Percentiles rank a stretch among this genome's conserved stretches.
phyloP scores from a whole-genome alignment of 164 flowering plant genomes.

The Liriodendron chinense region DNA sequence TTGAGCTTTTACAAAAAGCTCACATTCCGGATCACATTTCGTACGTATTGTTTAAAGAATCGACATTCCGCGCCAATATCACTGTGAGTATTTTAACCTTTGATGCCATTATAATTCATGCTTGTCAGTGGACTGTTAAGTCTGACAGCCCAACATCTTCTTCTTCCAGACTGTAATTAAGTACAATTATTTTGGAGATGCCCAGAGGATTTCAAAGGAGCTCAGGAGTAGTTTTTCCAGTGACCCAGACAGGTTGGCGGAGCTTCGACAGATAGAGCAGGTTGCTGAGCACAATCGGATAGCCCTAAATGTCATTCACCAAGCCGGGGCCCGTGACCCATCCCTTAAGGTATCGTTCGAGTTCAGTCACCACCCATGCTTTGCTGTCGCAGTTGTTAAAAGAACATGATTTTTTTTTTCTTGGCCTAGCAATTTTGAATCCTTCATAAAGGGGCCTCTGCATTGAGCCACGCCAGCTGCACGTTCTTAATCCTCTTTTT shows the following conservation, averaged over 20 bases:
- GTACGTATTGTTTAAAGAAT: conserved; percentile 58
- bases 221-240: conserved; percentile 57
- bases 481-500: not conserved
- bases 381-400: conserved; percentile 77
- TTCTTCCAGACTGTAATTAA: conserved; percentile 48
- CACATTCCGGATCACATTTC: conserved; percentile 71
- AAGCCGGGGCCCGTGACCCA: conserved; percentile 59
- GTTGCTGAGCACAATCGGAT: conserved; percentile 86
- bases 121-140: not conserved
- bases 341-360: conserved; percentile 78
- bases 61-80: conserved; percentile 49
- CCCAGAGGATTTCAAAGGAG: conserved; percentile 81
- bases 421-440: not conserved
- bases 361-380: conserved; percentile 80
- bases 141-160: not conserved
- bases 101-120: not conserved
- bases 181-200: conserved; percentile 79
- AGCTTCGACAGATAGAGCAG: conserved; percentile 75
- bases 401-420: conserved; percentile 45
- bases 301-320: conserved; percentile 70
- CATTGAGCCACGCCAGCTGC: not conserved
- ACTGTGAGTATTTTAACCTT: conserved; percentile 46
- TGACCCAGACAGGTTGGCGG: conserved; percentile 70
- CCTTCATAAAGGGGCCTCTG: not conserved
- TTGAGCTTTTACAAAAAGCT: conserved; percentile 88